Base-by-base conservation (phyloP, 495 filamentous ascomycete genomes). In the Aspergillus sclerotioniger region DNA sequence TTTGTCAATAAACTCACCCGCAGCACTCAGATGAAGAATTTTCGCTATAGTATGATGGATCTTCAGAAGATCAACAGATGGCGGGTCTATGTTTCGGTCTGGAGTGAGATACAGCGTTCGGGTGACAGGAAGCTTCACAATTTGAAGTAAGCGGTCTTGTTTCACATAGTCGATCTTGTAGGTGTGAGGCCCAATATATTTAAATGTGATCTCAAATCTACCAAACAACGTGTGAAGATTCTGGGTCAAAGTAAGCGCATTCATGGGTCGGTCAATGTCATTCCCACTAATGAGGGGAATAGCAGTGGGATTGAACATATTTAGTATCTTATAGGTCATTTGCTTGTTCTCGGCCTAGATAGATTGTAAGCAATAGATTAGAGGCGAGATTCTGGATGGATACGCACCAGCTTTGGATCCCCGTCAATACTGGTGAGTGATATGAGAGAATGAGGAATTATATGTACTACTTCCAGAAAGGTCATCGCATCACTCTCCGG, bases 401-500 rank as follows among this genome's bases (percentile, higher is more conserved):
- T n/a, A n/a, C n/a, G n/a, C 49, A 56, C 54, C n/a, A 49, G 54
- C 19, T 28, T 57, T 15, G 5, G 19, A 0, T 57, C 54, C 4
- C 54, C 32, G 16, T 12, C 43, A 21, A 19, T 33, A 20, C n/a
- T 20, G 29, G 25, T 51, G 20, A 45, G 45, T 13, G 50, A 53
- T 28, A 52, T 58, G n/a, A 58, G 54, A 16, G 48, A 53, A 21
- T 57, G 54, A 32, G 59, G 59, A 19, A 61, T 48, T 5, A 57
- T 61, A 37, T 61, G 59, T 10, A 53, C 53, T 20, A 61, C 59
- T 61, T 61, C 59, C 10, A 61, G 41, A 37, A 25, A 53, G 3
- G 25, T 15, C 32, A 49, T 48, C 1, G 0, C 32, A 29, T 49
- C 39, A 41, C 37, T 13, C n/a, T 61, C 59, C 8, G 41, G 41